Evolutionary conservation across 805 yeast species (phyloP).

Genomic region (Saccharomycopsis microspora): DNA sequence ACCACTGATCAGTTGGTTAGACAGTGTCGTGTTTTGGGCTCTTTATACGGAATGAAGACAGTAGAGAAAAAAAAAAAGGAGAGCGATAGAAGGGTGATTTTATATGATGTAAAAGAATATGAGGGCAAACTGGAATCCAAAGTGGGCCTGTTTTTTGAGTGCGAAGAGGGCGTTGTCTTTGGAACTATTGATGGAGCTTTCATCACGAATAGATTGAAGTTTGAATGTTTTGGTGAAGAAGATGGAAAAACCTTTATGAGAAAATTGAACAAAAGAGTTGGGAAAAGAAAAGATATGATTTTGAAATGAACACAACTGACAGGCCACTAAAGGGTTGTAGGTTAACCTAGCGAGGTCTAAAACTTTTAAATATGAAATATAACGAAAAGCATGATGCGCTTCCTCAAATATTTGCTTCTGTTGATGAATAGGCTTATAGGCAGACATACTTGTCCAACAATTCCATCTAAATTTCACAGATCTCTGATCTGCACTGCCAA

Average conservation of each 20-base stretch:
- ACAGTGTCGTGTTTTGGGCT: constrained; percentile 42
- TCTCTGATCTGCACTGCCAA: too few species aligned
- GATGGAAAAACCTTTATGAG: constrained; percentile 31
- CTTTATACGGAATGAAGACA: constrained; percentile 28
- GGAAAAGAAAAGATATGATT: background rate
- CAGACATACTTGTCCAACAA: too few species aligned
- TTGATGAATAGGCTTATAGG: too few species aligned
- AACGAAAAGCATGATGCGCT: too few species aligned
- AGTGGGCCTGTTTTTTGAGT: constrained; percentile 16
- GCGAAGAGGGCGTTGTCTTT: constrained; percentile 24
- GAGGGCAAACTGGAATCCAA: too few species aligned
- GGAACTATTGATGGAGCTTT: constrained; percentile 34
- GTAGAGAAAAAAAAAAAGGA: constrained; percentile 28
- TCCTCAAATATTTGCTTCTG: too few species aligned
- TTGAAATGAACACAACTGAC: too few species aligned
- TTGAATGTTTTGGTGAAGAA: constrained; percentile 45
- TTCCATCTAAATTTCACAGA: too few species aligned
- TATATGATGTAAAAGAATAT: constrained; percentile 26
- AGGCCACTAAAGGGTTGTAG: too few species aligned
- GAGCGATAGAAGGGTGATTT: constrained; percentile 30
- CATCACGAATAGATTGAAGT: constrained; percentile 28
- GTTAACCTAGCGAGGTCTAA: too few species aligned
- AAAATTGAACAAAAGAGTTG: constrained; percentile 32
- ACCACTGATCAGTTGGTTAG: constrained; percentile 30
- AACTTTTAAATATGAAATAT: too few species aligned